Evolutionary conservation across 306 rosid genomes (phyloP).

Genomic region (Oemleria cerasiformis): DNA sequence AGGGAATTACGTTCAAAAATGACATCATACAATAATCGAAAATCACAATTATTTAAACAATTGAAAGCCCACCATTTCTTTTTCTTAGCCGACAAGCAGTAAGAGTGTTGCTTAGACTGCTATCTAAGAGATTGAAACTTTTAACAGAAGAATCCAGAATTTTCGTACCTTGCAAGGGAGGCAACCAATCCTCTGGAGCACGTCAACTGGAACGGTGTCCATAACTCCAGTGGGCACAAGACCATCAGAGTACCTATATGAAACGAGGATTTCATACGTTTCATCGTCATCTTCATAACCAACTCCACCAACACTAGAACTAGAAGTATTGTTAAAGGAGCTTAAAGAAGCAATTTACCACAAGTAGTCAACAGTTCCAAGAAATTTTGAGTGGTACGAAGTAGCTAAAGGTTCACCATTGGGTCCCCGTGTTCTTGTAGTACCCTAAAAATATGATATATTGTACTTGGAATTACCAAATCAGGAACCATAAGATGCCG

Average conservation of each 20-base stretch:
- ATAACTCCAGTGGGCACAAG: slow-evolving; percentile 67
- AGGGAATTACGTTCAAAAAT: not conserved
- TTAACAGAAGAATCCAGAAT: not conserved
- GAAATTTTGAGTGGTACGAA: slow-evolving; percentile 84
- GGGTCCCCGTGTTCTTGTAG: slow-evolving; percentile 54
- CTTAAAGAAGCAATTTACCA: slow-evolving; percentile 50
- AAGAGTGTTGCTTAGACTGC: too few species aligned
- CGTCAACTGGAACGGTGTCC: slow-evolving; percentile 62
- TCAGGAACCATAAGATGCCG: too few species aligned
- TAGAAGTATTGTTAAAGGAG: not conserved
- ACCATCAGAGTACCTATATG: slow-evolving; percentile 64
- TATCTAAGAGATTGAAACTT: too few species aligned
- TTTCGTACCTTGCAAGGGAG: slow-evolving; percentile 80
- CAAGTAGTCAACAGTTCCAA: slow-evolving; percentile 88
- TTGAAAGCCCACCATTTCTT: too few species aligned
- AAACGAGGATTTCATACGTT: slow-evolving; percentile 18
- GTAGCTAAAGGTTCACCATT: slow-evolving; percentile 83
- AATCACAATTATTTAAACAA: not conserved
- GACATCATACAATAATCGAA: not conserved
- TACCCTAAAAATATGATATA: slow-evolving; percentile 48
- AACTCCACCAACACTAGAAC: slow-evolving; percentile 16
- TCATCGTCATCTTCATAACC: slow-evolving; percentile 5
- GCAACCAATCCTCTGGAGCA: slow-evolving; percentile 64
- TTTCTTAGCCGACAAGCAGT: too few species aligned
- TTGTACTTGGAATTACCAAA: slow-evolving; percentile 14